Conservation (phyloP, 2,329 filamentous ascomycete genomes). For the Aspergillus cejpii region DNA sequence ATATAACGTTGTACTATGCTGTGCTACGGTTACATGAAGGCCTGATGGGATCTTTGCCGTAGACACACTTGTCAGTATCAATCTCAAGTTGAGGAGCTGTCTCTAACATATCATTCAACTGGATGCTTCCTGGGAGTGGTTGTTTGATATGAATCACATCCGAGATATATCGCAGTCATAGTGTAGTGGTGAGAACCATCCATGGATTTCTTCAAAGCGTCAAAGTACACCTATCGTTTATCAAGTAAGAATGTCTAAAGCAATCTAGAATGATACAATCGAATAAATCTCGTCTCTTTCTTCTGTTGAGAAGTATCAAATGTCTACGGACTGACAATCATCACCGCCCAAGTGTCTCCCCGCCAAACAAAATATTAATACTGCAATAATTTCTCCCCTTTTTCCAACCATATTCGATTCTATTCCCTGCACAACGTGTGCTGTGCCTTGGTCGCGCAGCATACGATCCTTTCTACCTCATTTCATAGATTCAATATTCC, state of each 20-base stretch:
- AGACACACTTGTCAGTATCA: background rate
- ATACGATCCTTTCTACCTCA: conserved; percentile 8
- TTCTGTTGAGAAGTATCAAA: background rate
- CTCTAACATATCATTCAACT: too few relatives aligned
- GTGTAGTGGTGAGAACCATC: too few relatives aligned
- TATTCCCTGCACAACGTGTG: conserved; percentile 18
- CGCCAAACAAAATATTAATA: background rate
- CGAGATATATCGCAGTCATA: too few relatives aligned
- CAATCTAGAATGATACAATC: too few relatives aligned
- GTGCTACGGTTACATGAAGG: background rate
- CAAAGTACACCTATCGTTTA: too few relatives aligned
- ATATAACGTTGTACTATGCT: background rate
- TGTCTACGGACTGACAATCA: background rate
- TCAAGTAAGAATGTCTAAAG: too few relatives aligned
- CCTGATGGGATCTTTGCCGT: background rate
- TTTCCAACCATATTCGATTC: conserved; percentile 11
- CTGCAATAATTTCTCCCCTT: background rate
- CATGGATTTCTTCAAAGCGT: background rate
- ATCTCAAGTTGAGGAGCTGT: background rate
- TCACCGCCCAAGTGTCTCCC: background rate
- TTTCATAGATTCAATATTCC: background rate
- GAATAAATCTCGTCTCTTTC: too few relatives aligned
- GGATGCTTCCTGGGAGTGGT: too few relatives aligned
- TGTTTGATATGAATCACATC: too few relatives aligned
- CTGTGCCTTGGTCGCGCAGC: conserved; percentile 24